A percentile compares a stretch with the other conserved stretches of the same genome.
Evolutionary conservation across 1,139 yeast species (phyloP).

Genomic region (Scheffersomyces quercinus): DNA sequence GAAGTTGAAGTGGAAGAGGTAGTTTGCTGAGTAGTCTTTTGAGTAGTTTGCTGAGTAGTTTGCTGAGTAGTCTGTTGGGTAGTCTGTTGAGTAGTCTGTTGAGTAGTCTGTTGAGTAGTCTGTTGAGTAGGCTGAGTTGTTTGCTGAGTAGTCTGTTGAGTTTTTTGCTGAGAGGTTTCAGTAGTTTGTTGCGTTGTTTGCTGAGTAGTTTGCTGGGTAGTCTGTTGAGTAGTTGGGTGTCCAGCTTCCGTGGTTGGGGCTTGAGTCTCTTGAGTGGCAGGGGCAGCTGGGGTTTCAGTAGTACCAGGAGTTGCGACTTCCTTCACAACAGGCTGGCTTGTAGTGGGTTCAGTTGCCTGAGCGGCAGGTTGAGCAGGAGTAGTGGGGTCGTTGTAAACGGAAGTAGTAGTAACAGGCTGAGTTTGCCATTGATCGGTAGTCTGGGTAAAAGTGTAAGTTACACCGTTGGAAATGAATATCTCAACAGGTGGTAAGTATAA

Average conservation of each 20-base stretch:
- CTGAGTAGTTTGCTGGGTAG: not conserved
- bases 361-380: constrained; percentile 4
- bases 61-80: constrained; percentile 3
- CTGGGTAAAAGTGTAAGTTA: constrained; percentile 59
- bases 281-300: not conserved
- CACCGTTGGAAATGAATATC: constrained; percentile 60
- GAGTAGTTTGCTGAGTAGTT: constrained; percentile 10
- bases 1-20: constrained; percentile 19
- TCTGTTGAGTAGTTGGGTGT: constrained; percentile 2
- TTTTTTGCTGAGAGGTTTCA: constrained; percentile 1
- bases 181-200: not conserved
- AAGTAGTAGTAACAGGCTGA: constrained; percentile 34
- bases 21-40: constrained; percentile 10
- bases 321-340: constrained; percentile 1
- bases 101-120: constrained; percentile 9
- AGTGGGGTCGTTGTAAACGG: constrained; percentile 18
- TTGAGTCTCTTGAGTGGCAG: constrained; percentile 4
- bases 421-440: constrained; percentile 34
- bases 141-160: constrained; percentile 2
- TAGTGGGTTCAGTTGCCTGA: constrained; percentile 9
- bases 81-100: constrained; percentile 4
- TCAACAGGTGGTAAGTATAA: constrained; percentile 70
- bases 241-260: constrained; percentile 5
- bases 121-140: constrained; percentile 3
- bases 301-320: not conserved